Evolutionary conservation across 1,139 yeast genomes (phyloP), one percentile per base, ranked within the genome.

Genomic region (Yamadazyma blattariae): DNA sequence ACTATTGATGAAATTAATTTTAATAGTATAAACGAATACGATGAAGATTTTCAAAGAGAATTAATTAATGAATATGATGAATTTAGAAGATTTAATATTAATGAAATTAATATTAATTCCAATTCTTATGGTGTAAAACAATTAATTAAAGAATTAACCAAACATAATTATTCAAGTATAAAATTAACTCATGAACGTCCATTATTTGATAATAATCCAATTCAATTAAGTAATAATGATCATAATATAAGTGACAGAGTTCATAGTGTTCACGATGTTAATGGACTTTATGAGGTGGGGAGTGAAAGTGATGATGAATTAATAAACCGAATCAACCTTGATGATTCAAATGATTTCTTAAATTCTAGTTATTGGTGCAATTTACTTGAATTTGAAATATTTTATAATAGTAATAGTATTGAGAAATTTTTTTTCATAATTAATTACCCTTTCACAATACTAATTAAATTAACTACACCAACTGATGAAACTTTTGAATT

Each of bases 81-180:
- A 24, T 41, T 47, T 27, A 31, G 46, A 32, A 36, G 47, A 24
- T 28, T 35, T 8, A 35, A 48, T 9, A 36, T 35, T 13, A 42
- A 47, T 24, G 37, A 41, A 24, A 36, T 38, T 13, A 37, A 35
- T 15, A 38, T 45, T 8, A 38, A 48, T 15, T 38, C 59, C 0
- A 67, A 67, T 7, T 51, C 65, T 3, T 67, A 57, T 40, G 73
- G 71, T 3, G 47, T 69, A 14, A 60, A 55, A 33, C 48, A 55
- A 24, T 52, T 68, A 20, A 48, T 68, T 19, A 54, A 52, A 31
- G 71, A 64, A 31, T 55, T 69, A 31, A 50, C 58, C 15, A 49
- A 46, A 27, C 67, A 65, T 38, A 47, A 64, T 2, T 28, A 24
- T 23, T 4, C 30, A 15, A 14, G 41, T 35, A 24, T 40, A 34